Evolutionary conservation across 306 rosid species (phyloP).

Genomic region (Cotoneaster glaucophyllus): DNA sequence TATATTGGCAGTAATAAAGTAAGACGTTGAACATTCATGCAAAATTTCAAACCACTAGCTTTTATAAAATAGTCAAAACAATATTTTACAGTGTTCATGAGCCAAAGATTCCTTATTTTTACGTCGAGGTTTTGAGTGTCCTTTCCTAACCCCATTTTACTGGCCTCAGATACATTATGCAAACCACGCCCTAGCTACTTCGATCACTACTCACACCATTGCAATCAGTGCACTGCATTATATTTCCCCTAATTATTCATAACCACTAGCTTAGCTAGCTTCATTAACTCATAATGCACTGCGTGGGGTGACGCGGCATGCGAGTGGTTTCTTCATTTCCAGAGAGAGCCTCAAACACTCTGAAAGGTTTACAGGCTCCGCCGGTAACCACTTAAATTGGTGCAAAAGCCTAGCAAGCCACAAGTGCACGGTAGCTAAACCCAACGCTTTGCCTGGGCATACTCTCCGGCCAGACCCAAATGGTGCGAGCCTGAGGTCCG

Average conservation of each 20-base stretch:
- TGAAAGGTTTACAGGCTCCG: slow-evolving; percentile 47
- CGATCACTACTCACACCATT: neutral
- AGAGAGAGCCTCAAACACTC: slow-evolving; percentile 70
- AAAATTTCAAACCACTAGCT: neutral
- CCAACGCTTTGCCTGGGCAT: slow-evolving; percentile 69
- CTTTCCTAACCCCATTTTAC: neutral
- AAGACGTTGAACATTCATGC: neutral
- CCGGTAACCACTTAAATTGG: slow-evolving; percentile 51
- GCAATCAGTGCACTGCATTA: neutral
- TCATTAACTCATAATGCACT: neutral
- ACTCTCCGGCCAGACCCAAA: slow-evolving; percentile 80
- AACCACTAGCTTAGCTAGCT: neutral
- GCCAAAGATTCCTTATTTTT: neutral
- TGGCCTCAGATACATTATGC: neutral
- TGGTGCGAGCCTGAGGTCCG: slow-evolving; percentile 73
- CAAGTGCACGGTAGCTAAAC: slow-evolving; percentile 63
- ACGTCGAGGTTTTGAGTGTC: neutral
- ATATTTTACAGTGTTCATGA: neutral
- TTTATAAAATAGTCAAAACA: neutral
- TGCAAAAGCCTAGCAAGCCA: slow-evolving; percentile 81
- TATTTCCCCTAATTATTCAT: neutral
- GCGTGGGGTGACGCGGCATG: slow-evolving; percentile 31
- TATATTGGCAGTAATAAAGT: neutral
- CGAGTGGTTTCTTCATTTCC: slow-evolving; percentile 62
- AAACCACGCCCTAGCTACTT: neutral